A percentile compares a stretch with the other conserved stretches of the same genome.
Evolutionary conservation across 1,284 basidiomycete species (phyloP).

Genomic region (Boletellus deceptivus): DNA sequence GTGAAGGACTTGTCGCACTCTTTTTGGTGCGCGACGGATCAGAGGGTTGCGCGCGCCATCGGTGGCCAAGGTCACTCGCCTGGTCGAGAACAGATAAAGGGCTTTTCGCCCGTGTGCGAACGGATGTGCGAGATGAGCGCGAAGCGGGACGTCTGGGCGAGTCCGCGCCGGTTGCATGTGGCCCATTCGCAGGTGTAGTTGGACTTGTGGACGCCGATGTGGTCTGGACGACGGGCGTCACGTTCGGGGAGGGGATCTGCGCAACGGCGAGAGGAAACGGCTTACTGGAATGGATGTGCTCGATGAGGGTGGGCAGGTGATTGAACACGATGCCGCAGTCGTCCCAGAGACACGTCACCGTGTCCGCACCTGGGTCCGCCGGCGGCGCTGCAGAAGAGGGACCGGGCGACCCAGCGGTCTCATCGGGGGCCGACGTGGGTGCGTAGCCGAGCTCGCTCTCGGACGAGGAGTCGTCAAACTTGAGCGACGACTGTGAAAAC

Average conservation of each 20-base stretch:
- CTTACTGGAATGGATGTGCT: constrained; percentile 76
- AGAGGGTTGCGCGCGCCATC: no score
- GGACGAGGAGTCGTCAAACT: constrained; percentile 28
- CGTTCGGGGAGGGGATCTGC: no score
- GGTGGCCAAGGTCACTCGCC: constrained; percentile 45
- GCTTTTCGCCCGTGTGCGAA: constrained; percentile 91
- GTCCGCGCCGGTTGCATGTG: constrained; percentile 73
- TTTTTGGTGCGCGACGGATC: constrained; percentile 26
- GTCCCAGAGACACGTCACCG: constrained; percentile 74
- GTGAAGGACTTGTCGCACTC: constrained; percentile 95
- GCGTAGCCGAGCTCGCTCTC: constrained; percentile 16
- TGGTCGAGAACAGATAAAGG: constrained; percentile 79
- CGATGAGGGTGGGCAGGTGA: constrained; percentile 69
- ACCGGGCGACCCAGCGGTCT: constrained; percentile 23
- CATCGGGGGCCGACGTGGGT: constrained; percentile 12
- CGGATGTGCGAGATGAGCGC: constrained; percentile 85
- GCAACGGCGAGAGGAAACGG: constrained; percentile 1
- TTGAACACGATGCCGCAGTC: constrained; percentile 71
- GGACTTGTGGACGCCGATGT: constrained; percentile 84
- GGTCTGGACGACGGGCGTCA: constrained; percentile 42
- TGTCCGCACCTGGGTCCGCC: constrained; percentile 36
- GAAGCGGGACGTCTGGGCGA: constrained; percentile 83
- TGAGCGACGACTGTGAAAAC: constrained; percentile 31
- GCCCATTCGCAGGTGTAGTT: constrained; percentile 89
- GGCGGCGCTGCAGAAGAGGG: constrained; percentile 21